phyloP scores from a whole-genome alignment of 2,329 filamentous ascomycete species.

The Elsinoe ampelina region DNA sequence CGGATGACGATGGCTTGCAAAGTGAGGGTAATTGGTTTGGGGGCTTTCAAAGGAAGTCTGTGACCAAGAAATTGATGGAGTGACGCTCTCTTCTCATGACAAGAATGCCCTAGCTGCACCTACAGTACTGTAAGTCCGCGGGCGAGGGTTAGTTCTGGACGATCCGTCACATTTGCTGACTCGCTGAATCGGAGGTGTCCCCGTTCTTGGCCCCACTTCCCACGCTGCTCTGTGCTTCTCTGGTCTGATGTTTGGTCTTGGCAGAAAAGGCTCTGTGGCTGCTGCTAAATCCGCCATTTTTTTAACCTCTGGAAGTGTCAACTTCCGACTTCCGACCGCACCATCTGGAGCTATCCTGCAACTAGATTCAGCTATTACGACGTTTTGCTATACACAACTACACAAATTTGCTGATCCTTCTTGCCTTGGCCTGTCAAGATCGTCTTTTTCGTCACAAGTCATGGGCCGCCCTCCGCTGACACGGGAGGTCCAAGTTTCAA shows the following conservation, averaged over 20 bases:
- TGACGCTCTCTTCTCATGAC: neutral
- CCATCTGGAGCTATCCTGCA: neutral
- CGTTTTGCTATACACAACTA: neutral
- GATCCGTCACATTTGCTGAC: too few species aligned
- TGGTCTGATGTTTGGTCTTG: neutral
- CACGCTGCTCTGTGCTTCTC: too few species aligned
- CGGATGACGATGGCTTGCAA: neutral
- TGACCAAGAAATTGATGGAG: neutral
- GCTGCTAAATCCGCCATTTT: neutral
- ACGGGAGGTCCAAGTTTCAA: constrained; percentile 38
- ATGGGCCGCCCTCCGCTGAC: constrained; percentile 27
- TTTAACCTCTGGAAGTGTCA: neutral
- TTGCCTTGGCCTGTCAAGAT: neutral
- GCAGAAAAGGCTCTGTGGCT: neutral
- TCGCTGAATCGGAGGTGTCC: too few species aligned
- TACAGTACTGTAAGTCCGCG: too few species aligned
- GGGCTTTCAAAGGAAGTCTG: neutral
- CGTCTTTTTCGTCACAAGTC: neutral
- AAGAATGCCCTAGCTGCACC: too few species aligned
- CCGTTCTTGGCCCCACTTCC: too few species aligned
- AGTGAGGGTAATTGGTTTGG: neutral
- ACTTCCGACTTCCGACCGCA: constrained; percentile 2
- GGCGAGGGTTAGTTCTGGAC: too few species aligned
- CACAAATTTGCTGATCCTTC: neutral
- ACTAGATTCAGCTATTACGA: constrained; percentile 1